These are phyloP conservation scores for Powellomyces hirtus DNA, from an alignment of 192 early-diverging fungal genomes.

Conservation along the genomic window DNA sequence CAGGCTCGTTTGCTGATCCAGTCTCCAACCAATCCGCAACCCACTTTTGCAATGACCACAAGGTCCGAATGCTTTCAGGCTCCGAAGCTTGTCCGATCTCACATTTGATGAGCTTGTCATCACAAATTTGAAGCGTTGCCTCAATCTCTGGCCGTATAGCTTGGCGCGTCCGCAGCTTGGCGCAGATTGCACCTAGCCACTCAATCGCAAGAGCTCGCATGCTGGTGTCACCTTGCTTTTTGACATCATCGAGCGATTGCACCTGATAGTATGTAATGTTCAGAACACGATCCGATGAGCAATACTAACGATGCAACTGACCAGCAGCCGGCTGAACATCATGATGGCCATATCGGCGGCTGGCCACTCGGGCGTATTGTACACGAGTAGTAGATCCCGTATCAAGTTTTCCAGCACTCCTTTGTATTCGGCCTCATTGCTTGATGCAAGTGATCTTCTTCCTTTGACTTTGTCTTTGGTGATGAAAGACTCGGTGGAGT, in stretches of 20 bases:
- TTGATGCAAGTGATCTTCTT: neutral
- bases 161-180: neutral
- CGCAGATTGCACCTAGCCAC: constrained; percentile 34
- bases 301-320: too few relatives aligned
- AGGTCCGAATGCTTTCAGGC: neutral
- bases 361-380: constrained; percentile 90
- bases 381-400: constrained; percentile 65
- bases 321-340: constrained; percentile 68
- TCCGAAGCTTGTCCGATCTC: neutral
- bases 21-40: constrained; percentile 3
- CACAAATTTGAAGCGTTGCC: neutral
- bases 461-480: neutral
- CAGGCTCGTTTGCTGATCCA: neutral
- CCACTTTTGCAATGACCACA: constrained; percentile 10
- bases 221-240: constrained; percentile 30
- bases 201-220: constrained; percentile 32
- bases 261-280: constrained; percentile 4
- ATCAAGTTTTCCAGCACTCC: constrained; percentile 69
- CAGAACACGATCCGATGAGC: too few relatives aligned
- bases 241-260: constrained; percentile 31
- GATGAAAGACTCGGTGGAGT: neutral
- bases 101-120: neutral
- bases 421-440: constrained; percentile 68
- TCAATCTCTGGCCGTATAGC: neutral
- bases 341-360: constrained; percentile 71